Percentiles rank a stretch among this genome's conserved stretches.
Conservation (phyloP, 495 filamentous ascomycete genomes). For the Cryomyces minteri region DNA sequence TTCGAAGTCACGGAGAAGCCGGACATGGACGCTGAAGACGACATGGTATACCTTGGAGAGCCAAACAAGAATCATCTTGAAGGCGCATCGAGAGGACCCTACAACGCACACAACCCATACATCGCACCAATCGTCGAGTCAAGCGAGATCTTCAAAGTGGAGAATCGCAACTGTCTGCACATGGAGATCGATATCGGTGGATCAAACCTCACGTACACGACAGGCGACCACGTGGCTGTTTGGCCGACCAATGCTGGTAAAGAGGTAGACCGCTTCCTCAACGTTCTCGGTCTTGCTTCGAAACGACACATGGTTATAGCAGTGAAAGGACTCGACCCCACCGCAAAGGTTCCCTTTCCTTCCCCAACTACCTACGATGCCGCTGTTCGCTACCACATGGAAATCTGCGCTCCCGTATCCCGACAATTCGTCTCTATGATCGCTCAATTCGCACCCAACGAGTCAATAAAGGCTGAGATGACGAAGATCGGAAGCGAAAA, state of each 20-base stretch:
- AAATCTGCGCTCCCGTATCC: constrained; percentile 87
- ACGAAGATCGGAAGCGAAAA: constrained; percentile 78
- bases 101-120: constrained; percentile 91
- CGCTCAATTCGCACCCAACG: constrained; percentile 78
- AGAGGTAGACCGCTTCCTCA: constrained; percentile 82
- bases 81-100: constrained; percentile 69
- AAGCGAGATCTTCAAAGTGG: constrained; percentile 75
- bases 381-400: constrained; percentile 87
- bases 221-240: constrained; percentile 90
- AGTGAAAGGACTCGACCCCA: constrained; percentile 85
- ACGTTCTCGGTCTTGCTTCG: constrained; percentile 50
- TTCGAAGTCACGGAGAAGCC: constrained; percentile 70
- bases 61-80: constrained; percentile 93
- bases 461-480: constrained; percentile 68
- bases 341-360: constrained; percentile 93
- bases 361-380: constrained; percentile 95
- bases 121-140: constrained; percentile 89
- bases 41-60: constrained; percentile 85
- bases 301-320: constrained; percentile 75
- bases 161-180: constrained; percentile 88
- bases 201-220: constrained; percentile 80
- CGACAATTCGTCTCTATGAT: constrained; percentile 85
- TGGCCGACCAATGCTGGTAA: constrained; percentile 93
- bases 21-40: constrained; percentile 52
- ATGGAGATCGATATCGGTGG: constrained; percentile 86